Evolutionary conservation across 2,329 filamentous ascomycete genomes (phyloP).

Genomic region (Colletotrichum tamarilloi): DNA sequence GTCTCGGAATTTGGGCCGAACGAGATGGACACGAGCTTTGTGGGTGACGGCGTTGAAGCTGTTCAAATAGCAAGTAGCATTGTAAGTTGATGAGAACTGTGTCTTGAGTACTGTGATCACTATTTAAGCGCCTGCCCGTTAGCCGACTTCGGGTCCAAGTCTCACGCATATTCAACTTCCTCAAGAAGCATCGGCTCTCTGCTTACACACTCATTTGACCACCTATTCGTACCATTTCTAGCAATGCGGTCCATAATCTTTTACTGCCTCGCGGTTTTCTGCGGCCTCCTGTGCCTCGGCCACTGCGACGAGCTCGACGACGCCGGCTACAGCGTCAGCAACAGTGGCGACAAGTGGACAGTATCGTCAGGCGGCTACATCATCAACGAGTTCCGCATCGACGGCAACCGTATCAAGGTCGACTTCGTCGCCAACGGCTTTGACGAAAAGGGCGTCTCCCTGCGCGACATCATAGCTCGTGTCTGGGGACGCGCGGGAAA

Average conservation of each 20-base stretch:
- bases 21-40: background rate
- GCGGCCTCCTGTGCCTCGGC: background rate
- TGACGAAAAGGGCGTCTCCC: background rate
- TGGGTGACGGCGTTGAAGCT: background rate
- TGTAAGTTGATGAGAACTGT: background rate
- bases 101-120: too few species aligned
- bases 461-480: background rate
- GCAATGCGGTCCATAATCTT: background rate
- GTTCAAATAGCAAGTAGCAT: background rate
- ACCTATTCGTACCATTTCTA: background rate
- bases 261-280: background rate
- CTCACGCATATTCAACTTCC: background rate
- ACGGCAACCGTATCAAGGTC: background rate
- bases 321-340: background rate
- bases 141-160: background rate
- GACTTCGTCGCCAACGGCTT: background rate
- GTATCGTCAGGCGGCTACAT: background rate
- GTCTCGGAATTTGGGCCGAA: background rate
- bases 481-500: background rate
- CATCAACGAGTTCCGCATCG: background rate
- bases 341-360: background rate
- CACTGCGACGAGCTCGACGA: background rate
- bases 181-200: background rate
- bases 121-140: background rate
- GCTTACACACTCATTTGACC: background rate